Evolutionary conservation across 352 stramenopile species (phyloP), one percentile per base, ranked within the genome.

Genomic region (Phytophthora foliorum): DNA sequence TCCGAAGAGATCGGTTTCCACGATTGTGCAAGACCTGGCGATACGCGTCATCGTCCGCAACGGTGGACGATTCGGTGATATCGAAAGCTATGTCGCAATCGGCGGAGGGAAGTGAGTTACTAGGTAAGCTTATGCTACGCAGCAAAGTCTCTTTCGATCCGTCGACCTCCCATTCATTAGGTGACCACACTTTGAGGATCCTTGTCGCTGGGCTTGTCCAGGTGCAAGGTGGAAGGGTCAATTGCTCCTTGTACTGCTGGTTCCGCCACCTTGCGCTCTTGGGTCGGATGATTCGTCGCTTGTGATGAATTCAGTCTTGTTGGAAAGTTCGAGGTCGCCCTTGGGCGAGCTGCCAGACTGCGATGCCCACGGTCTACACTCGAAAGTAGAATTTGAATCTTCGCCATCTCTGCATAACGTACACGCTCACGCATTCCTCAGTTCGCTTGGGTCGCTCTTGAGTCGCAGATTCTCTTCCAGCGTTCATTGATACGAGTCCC

Each of bases 41-140:
- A 50, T 65, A 39, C n/a, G 52, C 48, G 22, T 67, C 58, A 5
- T 59, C 49, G 27, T 59, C 58, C 16, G 57, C 48, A 13, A 66
- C 25, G 19, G 34, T 66, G 27, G 58, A 59, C 58, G 48, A 67
- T 7, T 67, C 46, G 6, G 34, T 65, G 48, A 22, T 53, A 27
- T 66, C 48, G 21, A 48, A 59, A 22, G 14, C 24, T 3, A 38
- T 53, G 24, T 59, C 48, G 24, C 48, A 66, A 24, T 51, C 36
- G 48, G 14, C 17, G 27, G 27, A n/a, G n/a, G n/a, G n/a, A n/a
- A n/a, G n/a, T n/a, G n/a, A n/a, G n/a, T n/a, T n/a, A n/a, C n/a
- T n/a, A n/a, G n/a, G n/a, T n/a, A n/a, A n/a, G n/a, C n/a, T 14
- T 45, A 39, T 61, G 29, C 14, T 42, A 11, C 19, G 27, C 29